Evolutionary conservation across 352 stramenopile species (phyloP), one percentile per base, ranked within the genome.

Genomic region (Plasmopara halstedii): DNA sequence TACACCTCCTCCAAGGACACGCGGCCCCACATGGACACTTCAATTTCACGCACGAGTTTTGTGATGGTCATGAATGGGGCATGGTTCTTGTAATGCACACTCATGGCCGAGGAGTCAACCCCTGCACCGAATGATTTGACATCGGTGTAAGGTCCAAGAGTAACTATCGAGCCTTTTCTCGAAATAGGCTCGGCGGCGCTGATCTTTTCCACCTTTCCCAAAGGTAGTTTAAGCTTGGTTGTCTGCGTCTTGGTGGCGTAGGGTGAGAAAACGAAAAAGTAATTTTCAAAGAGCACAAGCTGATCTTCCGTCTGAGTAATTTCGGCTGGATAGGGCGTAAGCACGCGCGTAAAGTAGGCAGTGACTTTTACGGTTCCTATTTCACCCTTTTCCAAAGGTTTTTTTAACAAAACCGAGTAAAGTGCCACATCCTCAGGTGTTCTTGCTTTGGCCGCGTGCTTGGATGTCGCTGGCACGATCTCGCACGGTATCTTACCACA

Each of bases 1-100:
- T 91, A 90, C 26, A 94, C 81, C 43, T 95, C 84, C 49, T 95
- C 84, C 19, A 92, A 68, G 2, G 80, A 85, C 45, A 95, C 81
- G 50, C 79, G 78, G 20, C 84, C 84, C 84, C 84, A 95, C 78
- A 93, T 89, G 26, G 80, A 93, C 45, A 95, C 78, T 73, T 95
- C 83, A 45, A 95, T 73, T 56, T 94, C 84, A 46, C 83, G 84
- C 15, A 82, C 75, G 17, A 94, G 66, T 40, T 78, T 84, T 18
- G 76, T 89, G 13, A 92, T 70, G 10, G 83, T 95, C 49, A 91
- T 47, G 58, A 95, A 95, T 21, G 84, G 84, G 34, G 70, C 59
- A 62, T 95, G 74, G 56, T 88, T 91, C 67, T 90, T 88, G 51
- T 79, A 95, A 56, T 95, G 84, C 33, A 94, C 61, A 0, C 37